These are phyloP conservation scores for Deakozyma indianensis DNA, from an alignment of 805 yeast species.

Conservation along the genomic window DNA sequence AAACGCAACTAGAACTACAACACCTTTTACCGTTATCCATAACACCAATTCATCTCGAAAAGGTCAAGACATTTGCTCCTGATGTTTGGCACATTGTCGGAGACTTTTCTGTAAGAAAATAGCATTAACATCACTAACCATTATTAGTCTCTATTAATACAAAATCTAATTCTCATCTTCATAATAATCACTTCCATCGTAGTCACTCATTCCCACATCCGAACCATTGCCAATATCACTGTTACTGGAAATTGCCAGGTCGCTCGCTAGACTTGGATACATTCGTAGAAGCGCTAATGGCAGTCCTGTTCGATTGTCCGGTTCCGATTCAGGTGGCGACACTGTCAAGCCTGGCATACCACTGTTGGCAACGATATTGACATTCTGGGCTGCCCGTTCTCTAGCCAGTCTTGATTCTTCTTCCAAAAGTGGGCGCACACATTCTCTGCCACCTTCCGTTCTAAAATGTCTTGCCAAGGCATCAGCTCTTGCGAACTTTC, in stretches of 20 bases:
- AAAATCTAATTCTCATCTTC: neutral
- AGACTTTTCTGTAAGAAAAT: conserved; percentile 20
- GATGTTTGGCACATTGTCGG: conserved; percentile 68
- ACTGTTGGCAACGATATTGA: neutral
- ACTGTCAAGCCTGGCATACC: neutral
- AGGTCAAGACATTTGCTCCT: conserved; percentile 77
- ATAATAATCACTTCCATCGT: neutral
- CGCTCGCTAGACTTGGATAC: neutral
- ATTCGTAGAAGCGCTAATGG: neutral
- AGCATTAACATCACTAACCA: neutral
- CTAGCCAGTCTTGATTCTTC: conserved; percentile 19
- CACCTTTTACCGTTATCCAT: neutral
- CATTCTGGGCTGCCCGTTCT: neutral
- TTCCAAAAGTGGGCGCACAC: conserved; percentile 50
- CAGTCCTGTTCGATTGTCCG: neutral
- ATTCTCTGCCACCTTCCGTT: conserved; percentile 59
- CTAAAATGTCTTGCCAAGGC: conserved; percentile 65
- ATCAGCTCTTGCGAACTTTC: conserved; percentile 61
- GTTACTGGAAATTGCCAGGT: neutral
- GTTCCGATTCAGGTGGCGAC: neutral
- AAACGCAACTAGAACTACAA: conserved; percentile 13
- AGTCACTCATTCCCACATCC: neutral
- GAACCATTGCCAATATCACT: neutral
- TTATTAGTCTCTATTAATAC: neutral
- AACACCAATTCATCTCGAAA: conserved; percentile 32